A percentile compares a stretch with the other conserved stretches of the same genome.
These are phyloP conservation scores for Citrullus colocynthis DNA, from an alignment of 306 rosid species.

Conservation along the genomic window DNA sequence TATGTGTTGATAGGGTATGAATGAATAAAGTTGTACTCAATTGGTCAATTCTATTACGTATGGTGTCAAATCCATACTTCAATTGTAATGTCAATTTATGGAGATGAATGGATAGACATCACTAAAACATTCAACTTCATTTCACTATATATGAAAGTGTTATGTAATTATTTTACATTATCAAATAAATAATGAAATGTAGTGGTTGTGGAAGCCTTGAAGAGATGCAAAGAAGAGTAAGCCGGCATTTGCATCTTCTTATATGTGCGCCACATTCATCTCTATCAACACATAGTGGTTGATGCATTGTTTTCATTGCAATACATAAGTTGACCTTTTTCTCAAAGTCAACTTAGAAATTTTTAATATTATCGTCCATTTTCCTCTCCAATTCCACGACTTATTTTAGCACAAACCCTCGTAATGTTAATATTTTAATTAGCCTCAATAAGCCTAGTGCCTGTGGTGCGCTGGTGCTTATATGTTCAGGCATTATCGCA, in stretches of 20 bases:
- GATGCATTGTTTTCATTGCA: not conserved
- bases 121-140: too few species aligned
- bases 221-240: not conserved
- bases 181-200: not conserved
- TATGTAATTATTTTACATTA: not conserved
- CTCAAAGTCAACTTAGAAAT: not conserved
- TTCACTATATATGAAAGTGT: too few species aligned
- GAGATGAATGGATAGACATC: too few species aligned
- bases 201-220: not conserved
- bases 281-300: not conserved
- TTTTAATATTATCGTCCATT: not conserved
- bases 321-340: not conserved
- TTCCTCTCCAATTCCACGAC: not conserved
- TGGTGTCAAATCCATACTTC: too few species aligned
- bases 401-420: not conserved
- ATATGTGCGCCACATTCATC: not conserved
- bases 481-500: not conserved
- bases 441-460: not conserved
- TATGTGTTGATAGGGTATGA: too few species aligned
- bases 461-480: not conserved
- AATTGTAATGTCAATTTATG: too few species aligned
- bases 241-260: constrained; percentile 2
- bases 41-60: too few species aligned
- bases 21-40: too few species aligned
- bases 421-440: not conserved